Base-by-base conservation (phyloP, 768 basidiomycete species). In the Lyophyllum decastes region DNA sequence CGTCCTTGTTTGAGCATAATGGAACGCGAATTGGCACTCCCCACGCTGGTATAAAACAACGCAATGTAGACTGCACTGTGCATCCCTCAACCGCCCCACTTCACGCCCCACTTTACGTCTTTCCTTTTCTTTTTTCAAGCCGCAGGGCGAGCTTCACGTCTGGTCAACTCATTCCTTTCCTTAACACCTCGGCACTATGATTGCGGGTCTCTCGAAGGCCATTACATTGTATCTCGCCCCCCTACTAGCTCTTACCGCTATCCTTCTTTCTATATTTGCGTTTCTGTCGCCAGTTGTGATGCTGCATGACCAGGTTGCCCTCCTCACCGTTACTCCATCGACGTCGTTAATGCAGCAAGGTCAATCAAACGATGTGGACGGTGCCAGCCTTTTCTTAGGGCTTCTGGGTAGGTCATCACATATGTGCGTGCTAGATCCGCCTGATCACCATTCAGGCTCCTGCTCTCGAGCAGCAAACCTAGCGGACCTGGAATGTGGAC, bases 141-240 rank as follows among this genome's bases (percentile, higher is more conserved):
- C 70, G 68, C 72, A 54, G 66, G 68, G 61, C 70, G 71, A 64
- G 72, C 70, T 57, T 60, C 24, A 14, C 58, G 52, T 45, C 52
- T 47, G 38, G 34, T 50, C 53, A 57, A n/a, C 43, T 60, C 57
- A 47, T 33, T 63, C 57, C 30, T 55, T 61, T 53, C 34, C 38
- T 58, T 48, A 7, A 43, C 41, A 45, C 24, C 19, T 51, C 45
- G 25, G 24, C 24, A 41, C 41, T 64, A 93, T 92, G 91, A 85
- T 92, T 65, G 75, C 84, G 59, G 81, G 83, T 62, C 78, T 90
- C 41, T 87, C 89, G 14, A 90, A 86, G 78, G 81, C 82, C 54
- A 75, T 84, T 62, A 85, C 82, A 52, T 76, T 89, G 52, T 90
- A 87, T 66, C 78, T 92, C 51, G 79, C 89, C 1, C 88, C 89